Base-by-base conservation (phyloP, 2,329 filamentous ascomycete genomes). In the Hypoxylon sp. region DNA sequence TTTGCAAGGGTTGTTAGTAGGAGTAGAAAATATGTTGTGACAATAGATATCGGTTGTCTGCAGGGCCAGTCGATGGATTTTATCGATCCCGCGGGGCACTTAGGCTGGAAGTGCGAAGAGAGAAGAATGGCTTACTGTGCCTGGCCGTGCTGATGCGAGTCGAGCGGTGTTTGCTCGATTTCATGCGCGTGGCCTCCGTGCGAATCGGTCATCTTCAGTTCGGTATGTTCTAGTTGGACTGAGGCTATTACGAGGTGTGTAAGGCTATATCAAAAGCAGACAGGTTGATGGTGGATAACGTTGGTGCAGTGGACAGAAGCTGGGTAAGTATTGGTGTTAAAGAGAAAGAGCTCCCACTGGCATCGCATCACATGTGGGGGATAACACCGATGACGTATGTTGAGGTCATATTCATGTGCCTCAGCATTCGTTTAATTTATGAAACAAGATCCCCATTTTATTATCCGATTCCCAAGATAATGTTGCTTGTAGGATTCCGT, bases 131-230 rank as follows among this genome's bases (percentile, higher is more conserved):
- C 71, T 66, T 65, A 73, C 72, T 70, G 65, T 14, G 69, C 68
- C 51, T 70, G 71, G 8, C 65, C 64, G 30, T 66, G 30, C 33
- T 70, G 69, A 3, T 68, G 40, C 14, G 69, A 64, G 55, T 70
- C 67, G 38, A 70, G 67, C 0, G 71, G 62, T 32, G 67, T 57
- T 55, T 72, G 69, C 61, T 73, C 68, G 38, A 68, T 42, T 40
- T 52, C 48, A 16, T 66, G 68, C 38, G 71, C 59, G 49, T 69
- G 68, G 20, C 61, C 60, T 38, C 55, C 50, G 52, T 55, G 59
- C 5, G 69, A 69, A 61, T 71, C 69, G 14, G 71, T 63, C 72
- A 74, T 73, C 14, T 70, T 70, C 38, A 11, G 30, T 61, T 53
- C 20, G 2, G 36, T 57, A 26, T 14, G 32, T 42, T 42, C 36